Percentiles rank a stretch among this genome's conserved stretches.
Evolutionary conservation across 306 rosid species (phyloP).

Genomic region (Carpinus fangiana): DNA sequence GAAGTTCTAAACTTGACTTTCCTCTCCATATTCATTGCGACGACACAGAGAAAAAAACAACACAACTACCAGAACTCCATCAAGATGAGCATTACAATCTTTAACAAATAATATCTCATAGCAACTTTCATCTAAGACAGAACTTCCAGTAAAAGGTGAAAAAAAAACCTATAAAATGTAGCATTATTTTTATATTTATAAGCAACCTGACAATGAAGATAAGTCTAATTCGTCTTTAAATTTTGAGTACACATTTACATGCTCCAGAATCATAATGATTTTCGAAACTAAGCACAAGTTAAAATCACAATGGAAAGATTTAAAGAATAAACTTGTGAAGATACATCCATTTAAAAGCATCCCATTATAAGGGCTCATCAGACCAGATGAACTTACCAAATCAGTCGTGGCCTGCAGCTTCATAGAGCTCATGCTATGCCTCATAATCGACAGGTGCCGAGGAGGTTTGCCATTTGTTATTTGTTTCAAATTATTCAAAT

Average conservation of each 20-base stretch:
- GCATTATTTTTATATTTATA: not conserved
- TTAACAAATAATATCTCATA: not conserved
- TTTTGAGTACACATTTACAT: not conserved
- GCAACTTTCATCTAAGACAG: not conserved
- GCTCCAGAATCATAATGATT: not conserved
- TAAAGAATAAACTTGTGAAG: not conserved
- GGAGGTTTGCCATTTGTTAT: conserved; percentile 62
- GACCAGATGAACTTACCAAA: conserved; percentile 44
- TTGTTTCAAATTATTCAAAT: conserved; percentile 39
- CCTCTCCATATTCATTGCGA: not conserved
- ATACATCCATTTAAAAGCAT: not conserved
- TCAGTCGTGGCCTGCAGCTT: conserved; percentile 44
- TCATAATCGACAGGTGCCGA: conserved; percentile 46
- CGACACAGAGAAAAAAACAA: not conserved
- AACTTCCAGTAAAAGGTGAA: not conserved
- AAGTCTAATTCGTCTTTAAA: not conserved
- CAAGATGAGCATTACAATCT: not conserved
- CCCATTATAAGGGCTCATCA: not conserved
- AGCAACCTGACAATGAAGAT: not conserved
- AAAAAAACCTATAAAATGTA: not conserved
- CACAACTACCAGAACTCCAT: not conserved
- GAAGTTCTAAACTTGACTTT: not conserved
- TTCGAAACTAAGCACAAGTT: not conserved
- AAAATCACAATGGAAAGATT: not conserved
- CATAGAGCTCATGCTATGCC: conserved; percentile 57